These are phyloP conservation scores for Hypoxylon lienhwacheense DNA, from an alignment of 495 filamentous ascomycete genomes.

Conservation along the genomic window DNA sequence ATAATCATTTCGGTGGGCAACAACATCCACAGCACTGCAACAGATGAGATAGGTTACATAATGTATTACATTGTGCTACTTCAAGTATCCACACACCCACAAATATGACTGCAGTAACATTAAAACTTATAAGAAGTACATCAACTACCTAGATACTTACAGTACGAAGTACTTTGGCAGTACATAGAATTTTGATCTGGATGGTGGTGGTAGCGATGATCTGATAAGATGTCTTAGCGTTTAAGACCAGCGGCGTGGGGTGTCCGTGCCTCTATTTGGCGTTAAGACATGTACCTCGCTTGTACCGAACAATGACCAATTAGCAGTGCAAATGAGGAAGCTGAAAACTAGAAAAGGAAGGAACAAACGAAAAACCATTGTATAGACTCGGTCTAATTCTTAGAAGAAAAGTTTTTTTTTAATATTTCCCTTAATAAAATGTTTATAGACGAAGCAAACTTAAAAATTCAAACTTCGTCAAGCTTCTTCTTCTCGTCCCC, in stretches of 20 bases:
- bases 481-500: slow-evolving; percentile 7
- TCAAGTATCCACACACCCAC: slow-evolving; percentile 1
- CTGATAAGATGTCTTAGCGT: slow-evolving; percentile 27
- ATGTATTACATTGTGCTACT: neutral
- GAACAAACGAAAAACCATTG: slow-evolving; percentile 10
- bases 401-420: slow-evolving; percentile 3
- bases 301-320: slow-evolving; percentile 13
- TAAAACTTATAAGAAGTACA: too few relatives aligned
- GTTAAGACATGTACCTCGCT: slow-evolving; percentile 8
- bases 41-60: too few relatives aligned
- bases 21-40: neutral
- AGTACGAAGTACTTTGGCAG: too few relatives aligned
- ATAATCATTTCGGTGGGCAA: slow-evolving; percentile 13
- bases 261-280: neutral
- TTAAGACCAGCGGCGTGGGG: slow-evolving; percentile 5
- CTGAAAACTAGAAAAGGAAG: slow-evolving; percentile 21
- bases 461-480: neutral
- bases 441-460: neutral
- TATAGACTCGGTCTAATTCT: slow-evolving; percentile 8
- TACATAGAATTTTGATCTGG: too few relatives aligned
- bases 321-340: slow-evolving; percentile 3
- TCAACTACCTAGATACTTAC: too few relatives aligned
- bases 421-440: too few relatives aligned
- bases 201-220: too few relatives aligned
- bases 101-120: slow-evolving; percentile 8